Evolutionary conservation across 208 protist genomes (phyloP).

Genomic region (Leishmania mexicana): DNA sequence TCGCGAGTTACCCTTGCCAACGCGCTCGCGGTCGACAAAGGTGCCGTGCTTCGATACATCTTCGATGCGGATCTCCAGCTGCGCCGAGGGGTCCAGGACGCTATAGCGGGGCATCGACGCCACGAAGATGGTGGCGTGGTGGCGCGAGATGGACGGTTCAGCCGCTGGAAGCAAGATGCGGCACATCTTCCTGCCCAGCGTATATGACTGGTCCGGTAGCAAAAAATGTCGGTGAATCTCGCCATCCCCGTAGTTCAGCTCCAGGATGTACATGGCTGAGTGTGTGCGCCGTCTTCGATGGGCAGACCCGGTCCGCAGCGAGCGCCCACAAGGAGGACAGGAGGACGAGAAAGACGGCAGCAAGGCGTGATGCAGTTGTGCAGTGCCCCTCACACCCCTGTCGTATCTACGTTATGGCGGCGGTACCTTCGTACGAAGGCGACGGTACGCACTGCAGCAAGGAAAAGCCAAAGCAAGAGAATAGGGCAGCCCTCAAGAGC

Average conservation of each 20-base stretch:
- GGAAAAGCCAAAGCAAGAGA: neutral
- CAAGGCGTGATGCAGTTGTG: neutral
- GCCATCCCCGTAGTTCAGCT: slow-evolving; percentile 66
- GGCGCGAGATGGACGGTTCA: slow-evolving; percentile 80
- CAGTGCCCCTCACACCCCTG: neutral
- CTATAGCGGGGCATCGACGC: slow-evolving; percentile 32
- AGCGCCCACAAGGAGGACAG: neutral
- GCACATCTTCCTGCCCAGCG: slow-evolving; percentile 74
- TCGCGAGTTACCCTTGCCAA: slow-evolving; percentile 52
- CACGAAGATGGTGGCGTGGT: slow-evolving; percentile 65
- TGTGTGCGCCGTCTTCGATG: neutral
- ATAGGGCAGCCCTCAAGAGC: neutral
- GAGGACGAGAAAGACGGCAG: slow-evolving; percentile 1
- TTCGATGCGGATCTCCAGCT: slow-evolving; percentile 40
- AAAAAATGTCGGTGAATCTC: slow-evolving; percentile 70
- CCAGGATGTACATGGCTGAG: slow-evolving; percentile 57
- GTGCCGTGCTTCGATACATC: slow-evolving; percentile 81
- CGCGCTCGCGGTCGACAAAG: slow-evolving; percentile 65
- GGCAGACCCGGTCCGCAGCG: neutral
- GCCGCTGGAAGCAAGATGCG: slow-evolving; percentile 50
- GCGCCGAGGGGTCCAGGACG: slow-evolving; percentile 36
- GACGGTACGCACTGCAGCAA: neutral
- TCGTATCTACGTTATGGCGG: neutral
- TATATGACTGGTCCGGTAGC: slow-evolving; percentile 61
- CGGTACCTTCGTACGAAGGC: too few species aligned